Conservation (phyloP, 2,329 filamentous ascomycete genomes). For the Trichothecium roseum region DNA sequence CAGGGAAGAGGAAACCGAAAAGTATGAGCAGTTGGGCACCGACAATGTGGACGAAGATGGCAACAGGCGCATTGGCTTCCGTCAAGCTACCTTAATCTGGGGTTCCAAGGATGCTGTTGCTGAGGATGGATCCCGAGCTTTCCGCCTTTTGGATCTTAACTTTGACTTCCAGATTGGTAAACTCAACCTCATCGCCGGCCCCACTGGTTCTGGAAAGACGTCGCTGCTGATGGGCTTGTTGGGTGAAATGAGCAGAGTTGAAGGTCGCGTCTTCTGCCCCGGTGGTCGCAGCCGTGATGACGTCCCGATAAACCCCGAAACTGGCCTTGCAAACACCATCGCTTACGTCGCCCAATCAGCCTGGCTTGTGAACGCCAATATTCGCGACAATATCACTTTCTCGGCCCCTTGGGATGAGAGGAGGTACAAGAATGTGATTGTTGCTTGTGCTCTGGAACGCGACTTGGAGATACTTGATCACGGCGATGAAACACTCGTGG, state of each 20-base stretch:
- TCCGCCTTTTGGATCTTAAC: constrained; percentile 74
- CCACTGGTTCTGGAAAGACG: constrained; percentile 91
- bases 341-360: constrained; percentile 96
- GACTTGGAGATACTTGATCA: constrained; percentile 88
- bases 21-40: constrained; percentile 73
- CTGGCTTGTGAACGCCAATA: constrained; percentile 92
- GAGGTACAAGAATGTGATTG: constrained; percentile 78
- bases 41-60: constrained; percentile 60
- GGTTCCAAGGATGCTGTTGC: constrained; percentile 55
- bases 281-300: constrained; percentile 81
- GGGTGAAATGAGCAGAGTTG: constrained; percentile 85
- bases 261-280: constrained; percentile 74
- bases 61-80: constrained; percentile 71
- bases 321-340: constrained; percentile 79
- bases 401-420: constrained; percentile 69
- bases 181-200: constrained; percentile 85
- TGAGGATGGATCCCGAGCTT: constrained; percentile 60
- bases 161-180: constrained; percentile 76
- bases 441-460: constrained; percentile 81
- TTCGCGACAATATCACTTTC: constrained; percentile 94
- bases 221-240: constrained; percentile 92
- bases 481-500: constrained; percentile 87
- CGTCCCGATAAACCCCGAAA: constrained; percentile 68
- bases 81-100: constrained; percentile 81
- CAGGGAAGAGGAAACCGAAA: constrained; percentile 88